Evolutionary conservation across 805 yeast species (phyloP).

Genomic region (Spathaspora sp.): DNA sequence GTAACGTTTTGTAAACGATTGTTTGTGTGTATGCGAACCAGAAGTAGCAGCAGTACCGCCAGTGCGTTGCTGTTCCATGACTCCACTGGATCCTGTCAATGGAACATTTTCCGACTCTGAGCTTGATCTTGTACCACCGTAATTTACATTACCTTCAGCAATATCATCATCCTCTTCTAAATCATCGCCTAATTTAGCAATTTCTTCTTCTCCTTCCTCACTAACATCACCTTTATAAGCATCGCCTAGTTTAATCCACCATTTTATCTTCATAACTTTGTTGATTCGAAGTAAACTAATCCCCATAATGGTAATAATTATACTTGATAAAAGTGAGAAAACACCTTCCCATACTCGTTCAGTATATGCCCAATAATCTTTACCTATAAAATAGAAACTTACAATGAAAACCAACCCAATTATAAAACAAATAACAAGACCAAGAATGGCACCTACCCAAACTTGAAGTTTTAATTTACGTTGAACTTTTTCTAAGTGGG

Average conservation of each 20-base stretch:
- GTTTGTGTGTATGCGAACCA: slow-evolving; percentile 2
- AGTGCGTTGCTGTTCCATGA: background rate
- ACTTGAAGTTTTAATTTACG: slow-evolving; percentile 57
- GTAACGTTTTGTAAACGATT: slow-evolving; percentile 49
- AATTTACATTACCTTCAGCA: slow-evolving; percentile 1
- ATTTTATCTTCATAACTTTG: slow-evolving; percentile 71
- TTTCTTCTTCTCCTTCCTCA: slow-evolving; percentile 11
- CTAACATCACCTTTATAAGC: slow-evolving; percentile 23
- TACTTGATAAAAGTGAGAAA: slow-evolving; percentile 71
- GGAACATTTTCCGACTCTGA: slow-evolving; percentile 8
- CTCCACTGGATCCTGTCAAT: slow-evolving; percentile 1
- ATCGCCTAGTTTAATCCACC: slow-evolving; percentile 50
- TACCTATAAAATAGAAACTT: slow-evolving; percentile 72
- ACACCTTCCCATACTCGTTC: slow-evolving; percentile 90
- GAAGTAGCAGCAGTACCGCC: too few relatives aligned
- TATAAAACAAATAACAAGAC: slow-evolving; percentile 63
- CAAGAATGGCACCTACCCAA: slow-evolving; percentile 76
- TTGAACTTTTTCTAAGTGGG: slow-evolving; percentile 8
- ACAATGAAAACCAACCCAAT: slow-evolving; percentile 71
- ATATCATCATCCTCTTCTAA: slow-evolving; percentile 9
- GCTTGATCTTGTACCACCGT: slow-evolving; percentile 6
- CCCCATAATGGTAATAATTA: slow-evolving; percentile 85
- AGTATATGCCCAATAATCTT: slow-evolving; percentile 81
- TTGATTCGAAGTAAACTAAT: slow-evolving; percentile 76
- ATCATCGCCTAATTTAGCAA: slow-evolving; percentile 10